These are phyloP conservation scores for Syzygium oleosum DNA, from an alignment of 345 rosid species.

Conservation along the genomic window DNA sequence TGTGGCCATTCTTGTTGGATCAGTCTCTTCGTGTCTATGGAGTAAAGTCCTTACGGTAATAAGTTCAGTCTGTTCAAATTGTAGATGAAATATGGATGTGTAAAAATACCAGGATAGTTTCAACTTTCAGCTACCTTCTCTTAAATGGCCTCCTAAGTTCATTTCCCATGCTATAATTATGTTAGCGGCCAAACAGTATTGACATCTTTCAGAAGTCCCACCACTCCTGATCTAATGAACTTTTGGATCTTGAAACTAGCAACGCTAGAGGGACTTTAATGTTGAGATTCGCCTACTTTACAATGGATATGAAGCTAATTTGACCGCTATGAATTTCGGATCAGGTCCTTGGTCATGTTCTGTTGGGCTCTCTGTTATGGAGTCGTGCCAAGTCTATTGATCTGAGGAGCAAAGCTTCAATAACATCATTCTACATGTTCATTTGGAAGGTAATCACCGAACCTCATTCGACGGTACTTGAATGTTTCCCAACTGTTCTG, in stretches of 20 bases:
- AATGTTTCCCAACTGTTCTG: too few relatives aligned
- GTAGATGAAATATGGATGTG: background rate
- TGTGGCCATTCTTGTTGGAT: slow-evolving; percentile 72
- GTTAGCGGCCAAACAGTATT: background rate
- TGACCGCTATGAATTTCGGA: background rate
- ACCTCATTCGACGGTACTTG: background rate
- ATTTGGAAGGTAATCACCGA: slow-evolving; percentile 73
- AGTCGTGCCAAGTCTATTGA: slow-evolving; percentile 66
- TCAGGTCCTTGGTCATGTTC: slow-evolving; percentile 69
- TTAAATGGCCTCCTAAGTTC: background rate
- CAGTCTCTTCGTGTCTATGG: slow-evolving; percentile 62
- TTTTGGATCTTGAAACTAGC: background rate
- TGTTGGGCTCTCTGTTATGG: slow-evolving; percentile 59
- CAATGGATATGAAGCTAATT: background rate
- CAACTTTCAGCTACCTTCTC: background rate
- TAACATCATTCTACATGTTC: slow-evolving; percentile 91
- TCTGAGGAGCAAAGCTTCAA: slow-evolving; percentile 64
- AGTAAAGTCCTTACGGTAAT: slow-evolving; percentile 76
- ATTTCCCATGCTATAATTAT: background rate
- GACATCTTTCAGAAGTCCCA: background rate
- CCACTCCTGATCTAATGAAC: background rate
- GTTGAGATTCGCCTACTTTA: background rate
- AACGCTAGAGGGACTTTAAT: background rate
- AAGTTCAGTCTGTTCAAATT: slow-evolving; percentile 1
- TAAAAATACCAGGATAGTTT: background rate